These are phyloP conservation scores for Sambucus nigra DNA, from an alignment of 129 eudicot genomes.

Conservation along the genomic window DNA sequence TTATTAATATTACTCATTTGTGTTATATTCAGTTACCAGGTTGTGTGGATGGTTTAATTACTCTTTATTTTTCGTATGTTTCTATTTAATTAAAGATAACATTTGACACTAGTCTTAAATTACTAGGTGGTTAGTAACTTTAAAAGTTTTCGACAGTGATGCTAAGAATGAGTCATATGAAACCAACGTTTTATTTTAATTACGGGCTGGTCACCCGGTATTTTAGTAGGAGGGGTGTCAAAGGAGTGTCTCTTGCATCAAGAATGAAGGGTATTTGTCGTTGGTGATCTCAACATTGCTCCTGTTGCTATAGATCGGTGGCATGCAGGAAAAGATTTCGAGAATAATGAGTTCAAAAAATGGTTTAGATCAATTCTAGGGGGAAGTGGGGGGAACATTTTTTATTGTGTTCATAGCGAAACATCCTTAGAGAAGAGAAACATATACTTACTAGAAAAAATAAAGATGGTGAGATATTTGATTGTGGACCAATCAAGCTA, in stretches of 20 bases:
- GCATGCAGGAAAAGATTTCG: slow-evolving; percentile 94
- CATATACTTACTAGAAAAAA: slow-evolving; percentile 83
- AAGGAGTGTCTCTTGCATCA: slow-evolving; percentile 60
- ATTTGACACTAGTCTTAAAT: too few relatives aligned
- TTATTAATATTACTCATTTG: too few relatives aligned
- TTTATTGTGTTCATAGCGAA: slow-evolving; percentile 72
- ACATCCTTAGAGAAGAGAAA: slow-evolving; percentile 90
- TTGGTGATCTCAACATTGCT: slow-evolving; percentile 94
- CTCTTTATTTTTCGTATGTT: too few relatives aligned
- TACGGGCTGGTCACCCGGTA: too few relatives aligned
- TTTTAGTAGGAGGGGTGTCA: slow-evolving; percentile 82
- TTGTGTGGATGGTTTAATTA: too few relatives aligned
- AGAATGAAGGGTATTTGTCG: slow-evolving; percentile 71
- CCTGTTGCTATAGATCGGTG: slow-evolving; percentile 92
- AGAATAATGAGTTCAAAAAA: slow-evolving; percentile 79
- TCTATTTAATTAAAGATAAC: too few relatives aligned
- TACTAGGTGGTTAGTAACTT: too few relatives aligned
- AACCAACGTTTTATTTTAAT: too few relatives aligned
- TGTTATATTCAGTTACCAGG: too few relatives aligned
- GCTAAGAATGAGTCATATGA: too few relatives aligned
- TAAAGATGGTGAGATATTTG: slow-evolving; percentile 83
- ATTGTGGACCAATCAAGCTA: slow-evolving; percentile 60
- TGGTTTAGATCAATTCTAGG: slow-evolving; percentile 90
- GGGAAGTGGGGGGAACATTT: slow-evolving; percentile 68
- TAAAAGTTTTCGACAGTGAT: too few relatives aligned